Percentiles rank a stretch among this genome's conserved stretches.
Conservation (phyloP, 345 rosid species). For the Aethionema arabicum region DNA sequence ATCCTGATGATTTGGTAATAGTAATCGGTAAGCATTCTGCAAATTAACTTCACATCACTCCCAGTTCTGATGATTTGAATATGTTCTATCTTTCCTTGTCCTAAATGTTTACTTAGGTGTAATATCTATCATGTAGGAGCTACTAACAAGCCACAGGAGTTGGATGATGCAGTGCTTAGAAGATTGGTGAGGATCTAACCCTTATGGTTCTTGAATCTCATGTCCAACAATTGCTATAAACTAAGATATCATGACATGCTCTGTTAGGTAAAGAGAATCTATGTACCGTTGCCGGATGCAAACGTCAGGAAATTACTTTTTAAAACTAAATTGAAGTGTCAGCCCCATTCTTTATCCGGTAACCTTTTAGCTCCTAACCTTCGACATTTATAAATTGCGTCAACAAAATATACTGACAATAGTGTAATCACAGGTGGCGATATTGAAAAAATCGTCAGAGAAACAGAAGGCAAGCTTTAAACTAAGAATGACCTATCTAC, state of each 20-base stretch:
- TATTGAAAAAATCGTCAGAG: conserved; percentile 74
- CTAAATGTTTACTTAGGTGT: conserved; percentile 1
- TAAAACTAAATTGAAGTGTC: conserved; percentile 71
- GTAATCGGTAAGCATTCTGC: conserved; percentile 65
- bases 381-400: neutral
- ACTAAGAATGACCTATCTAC: neutral
- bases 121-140: conserved; percentile 64
- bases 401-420: neutral
- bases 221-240: neutral
- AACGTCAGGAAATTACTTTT: conserved; percentile 73
- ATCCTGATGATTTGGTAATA: conserved; percentile 77
- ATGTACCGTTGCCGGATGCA: conserved; percentile 81
- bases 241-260: neutral
- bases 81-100: neutral
- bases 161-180: conserved; percentile 95
- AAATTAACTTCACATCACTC: neutral
- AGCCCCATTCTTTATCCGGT: conserved; percentile 75
- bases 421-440: conserved; percentile 51
- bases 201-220: conserved; percentile 4
- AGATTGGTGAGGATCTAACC: conserved; percentile 64
- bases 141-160: conserved; percentile 94
- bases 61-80: neutral
- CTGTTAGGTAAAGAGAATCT: conserved; percentile 84
- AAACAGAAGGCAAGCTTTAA: conserved; percentile 67
- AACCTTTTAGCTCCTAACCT: conserved; percentile 6